Conservation (phyloP, 139 green algal species). For the Haematococcus lacustris region DNA sequence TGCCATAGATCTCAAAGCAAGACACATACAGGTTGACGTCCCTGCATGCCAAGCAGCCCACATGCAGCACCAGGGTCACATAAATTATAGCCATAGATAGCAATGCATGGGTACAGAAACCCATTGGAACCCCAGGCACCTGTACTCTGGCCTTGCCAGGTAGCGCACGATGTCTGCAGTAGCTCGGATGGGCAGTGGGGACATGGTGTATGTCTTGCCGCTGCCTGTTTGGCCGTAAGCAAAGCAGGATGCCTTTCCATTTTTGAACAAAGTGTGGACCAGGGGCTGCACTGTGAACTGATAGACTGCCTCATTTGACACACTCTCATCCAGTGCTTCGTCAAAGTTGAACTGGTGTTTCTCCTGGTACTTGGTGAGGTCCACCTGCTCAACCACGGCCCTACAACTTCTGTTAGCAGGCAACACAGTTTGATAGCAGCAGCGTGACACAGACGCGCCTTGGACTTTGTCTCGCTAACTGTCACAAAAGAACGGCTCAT, state of each 20-base stretch:
- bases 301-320: constrained; percentile 91
- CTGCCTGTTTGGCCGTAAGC: constrained; percentile 92
- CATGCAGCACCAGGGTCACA: no score
- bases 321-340: constrained; percentile 76
- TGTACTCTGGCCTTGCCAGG: constrained; percentile 48
- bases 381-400: constrained; percentile 49
- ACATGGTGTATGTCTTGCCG: constrained; percentile 97
- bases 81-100: no score
- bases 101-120: no score
- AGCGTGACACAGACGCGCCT: constrained; percentile 7
- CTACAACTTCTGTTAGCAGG: neutral
- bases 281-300: constrained; percentile 78
- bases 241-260: constrained; percentile 89
- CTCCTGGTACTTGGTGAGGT: constrained; percentile 86
- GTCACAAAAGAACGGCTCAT: constrained; percentile 41
- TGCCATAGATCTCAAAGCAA: constrained; percentile 98
- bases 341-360: constrained; percentile 92
- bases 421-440: neutral
- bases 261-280: constrained; percentile 82
- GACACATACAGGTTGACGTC: constrained; percentile 56
- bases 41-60: no score
- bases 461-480: constrained; percentile 84
- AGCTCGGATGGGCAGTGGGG: constrained; percentile 83
- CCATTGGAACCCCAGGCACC: constrained; percentile 27
- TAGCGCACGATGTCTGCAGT: constrained; percentile 77